These are phyloP conservation scores for Chimonanthus salicifolius DNA, from an alignment of 164 flowering plant species.

Conservation along the genomic window DNA sequence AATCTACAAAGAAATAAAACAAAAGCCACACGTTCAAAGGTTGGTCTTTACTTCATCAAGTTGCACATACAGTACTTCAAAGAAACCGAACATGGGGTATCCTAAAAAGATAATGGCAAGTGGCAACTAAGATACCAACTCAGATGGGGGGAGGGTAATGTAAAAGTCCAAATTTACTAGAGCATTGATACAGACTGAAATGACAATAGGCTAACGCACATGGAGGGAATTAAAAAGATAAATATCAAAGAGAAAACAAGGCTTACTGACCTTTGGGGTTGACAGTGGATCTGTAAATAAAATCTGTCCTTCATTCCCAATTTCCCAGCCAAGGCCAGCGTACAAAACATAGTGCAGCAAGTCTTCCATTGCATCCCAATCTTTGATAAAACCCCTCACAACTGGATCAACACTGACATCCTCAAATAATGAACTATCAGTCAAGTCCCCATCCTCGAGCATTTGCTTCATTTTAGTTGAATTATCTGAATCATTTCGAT, in stretches of 20 bases:
- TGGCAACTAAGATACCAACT: not conserved
- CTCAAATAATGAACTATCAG: constrained; percentile 39
- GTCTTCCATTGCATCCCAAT: constrained; percentile 99
- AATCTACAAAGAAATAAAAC: too few relatives aligned
- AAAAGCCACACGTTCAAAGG: too few relatives aligned
- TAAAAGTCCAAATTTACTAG: not conserved
- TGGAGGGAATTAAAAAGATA: not conserved
- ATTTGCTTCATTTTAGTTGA: constrained; percentile 77
- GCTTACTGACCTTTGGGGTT: constrained; percentile 73
- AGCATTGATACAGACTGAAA: not conserved
- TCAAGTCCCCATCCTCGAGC: constrained; percentile 51
- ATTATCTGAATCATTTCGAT: constrained; percentile 44
- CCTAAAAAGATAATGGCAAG: not conserved
- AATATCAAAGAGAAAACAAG: not conserved
- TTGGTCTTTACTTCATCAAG: too few relatives aligned
- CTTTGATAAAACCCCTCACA: constrained; percentile 73
- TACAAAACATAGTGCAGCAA: constrained; percentile 77
- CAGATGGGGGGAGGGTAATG: not conserved
- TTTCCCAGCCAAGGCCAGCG: constrained; percentile 93
- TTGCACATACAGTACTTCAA: not conserved
- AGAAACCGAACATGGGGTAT: not conserved
- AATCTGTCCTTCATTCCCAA: constrained; percentile 96
- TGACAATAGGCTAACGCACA: not conserved
- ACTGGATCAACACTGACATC: constrained; percentile 73
- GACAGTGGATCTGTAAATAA: constrained; percentile 90